Conservation (phyloP, 345 rosid species). For the Gossypium stocksii region DNA sequence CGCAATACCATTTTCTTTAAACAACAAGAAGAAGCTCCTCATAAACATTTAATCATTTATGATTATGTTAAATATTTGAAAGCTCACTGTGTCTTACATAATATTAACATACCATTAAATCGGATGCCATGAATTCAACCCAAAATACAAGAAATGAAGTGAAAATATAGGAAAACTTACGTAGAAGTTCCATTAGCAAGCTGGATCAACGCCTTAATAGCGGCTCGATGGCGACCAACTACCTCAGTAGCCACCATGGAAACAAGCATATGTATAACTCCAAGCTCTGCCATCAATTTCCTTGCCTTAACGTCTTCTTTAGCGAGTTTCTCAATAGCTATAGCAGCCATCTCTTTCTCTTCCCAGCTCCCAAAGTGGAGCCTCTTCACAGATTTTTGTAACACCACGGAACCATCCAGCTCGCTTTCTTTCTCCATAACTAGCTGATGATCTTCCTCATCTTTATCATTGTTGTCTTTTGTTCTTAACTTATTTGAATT, state of each 20-base stretch:
- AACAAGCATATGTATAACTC: slow-evolving; percentile 72
- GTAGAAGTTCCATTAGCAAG: slow-evolving; percentile 70
- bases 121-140: background rate
- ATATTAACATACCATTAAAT: background rate
- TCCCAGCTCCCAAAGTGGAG: slow-evolving; percentile 76
- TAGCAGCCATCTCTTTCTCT: slow-evolving; percentile 66
- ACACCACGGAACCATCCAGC: slow-evolving; percentile 34
- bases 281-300: slow-evolving; percentile 77
- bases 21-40: background rate
- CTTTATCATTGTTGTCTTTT: background rate
- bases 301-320: slow-evolving; percentile 46
- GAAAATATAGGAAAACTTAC: slow-evolving; percentile 40
- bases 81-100: no score
- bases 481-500: slow-evolving; percentile 19
- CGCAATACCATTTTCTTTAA: background rate
- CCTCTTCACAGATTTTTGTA: slow-evolving; percentile 76
- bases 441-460: background rate
- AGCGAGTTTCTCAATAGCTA: slow-evolving; percentile 57
- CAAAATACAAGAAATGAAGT: background rate
- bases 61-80: no score
- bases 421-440: background rate
- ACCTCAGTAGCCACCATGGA: slow-evolving; percentile 49
- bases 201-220: slow-evolving; percentile 68
- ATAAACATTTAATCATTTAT: no score
- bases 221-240: slow-evolving; percentile 39